These are phyloP conservation scores for Thermothelomyces thermophilus DNA, from an alignment of 2,329 filamentous ascomycete genomes.

Conservation along the genomic window DNA sequence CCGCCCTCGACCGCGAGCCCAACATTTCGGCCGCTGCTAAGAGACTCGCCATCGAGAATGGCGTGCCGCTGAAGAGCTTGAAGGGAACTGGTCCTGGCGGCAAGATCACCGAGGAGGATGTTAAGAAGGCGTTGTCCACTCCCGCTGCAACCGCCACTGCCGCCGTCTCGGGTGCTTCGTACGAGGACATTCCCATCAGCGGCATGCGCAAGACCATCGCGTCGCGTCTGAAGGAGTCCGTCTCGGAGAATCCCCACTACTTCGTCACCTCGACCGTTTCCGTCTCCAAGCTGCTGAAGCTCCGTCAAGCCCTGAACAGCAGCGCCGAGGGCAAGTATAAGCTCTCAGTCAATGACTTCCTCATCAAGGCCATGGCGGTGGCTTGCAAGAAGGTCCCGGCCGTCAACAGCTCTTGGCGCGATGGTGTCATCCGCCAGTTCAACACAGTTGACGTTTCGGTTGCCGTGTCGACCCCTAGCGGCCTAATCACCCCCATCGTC, in stretches of 20 bases:
- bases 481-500: constrained; percentile 96
- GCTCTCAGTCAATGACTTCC: constrained; percentile 99
- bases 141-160: constrained; percentile 44
- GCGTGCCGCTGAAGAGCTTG: constrained; percentile 66
- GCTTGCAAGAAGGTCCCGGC: constrained; percentile 90
- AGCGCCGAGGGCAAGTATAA: constrained; percentile 91
- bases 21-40: constrained; percentile 67
- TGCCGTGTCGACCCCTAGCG: constrained; percentile 84
- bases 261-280: constrained; percentile 89
- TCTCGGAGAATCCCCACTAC: constrained; percentile 95
- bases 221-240: constrained; percentile 78
- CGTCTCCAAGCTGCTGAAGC: constrained; percentile 91
- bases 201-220: constrained; percentile 99
- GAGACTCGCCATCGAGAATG: constrained; percentile 78
- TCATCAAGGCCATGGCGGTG: constrained; percentile 89
- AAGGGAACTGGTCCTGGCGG: constrained; percentile 85
- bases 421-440: constrained; percentile 86
- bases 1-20: constrained; percentile 75
- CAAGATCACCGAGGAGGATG: constrained; percentile 83
- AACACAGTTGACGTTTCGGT: constrained; percentile 91
- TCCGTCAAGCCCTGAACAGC: constrained; percentile 86
- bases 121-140: constrained; percentile 71
- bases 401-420: constrained; percentile 93
- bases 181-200: constrained; percentile 75
- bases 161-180: constrained; percentile 54